Evolutionary conservation across 805 yeast species (phyloP).

Genomic region (Starmera pachycereana): DNA sequence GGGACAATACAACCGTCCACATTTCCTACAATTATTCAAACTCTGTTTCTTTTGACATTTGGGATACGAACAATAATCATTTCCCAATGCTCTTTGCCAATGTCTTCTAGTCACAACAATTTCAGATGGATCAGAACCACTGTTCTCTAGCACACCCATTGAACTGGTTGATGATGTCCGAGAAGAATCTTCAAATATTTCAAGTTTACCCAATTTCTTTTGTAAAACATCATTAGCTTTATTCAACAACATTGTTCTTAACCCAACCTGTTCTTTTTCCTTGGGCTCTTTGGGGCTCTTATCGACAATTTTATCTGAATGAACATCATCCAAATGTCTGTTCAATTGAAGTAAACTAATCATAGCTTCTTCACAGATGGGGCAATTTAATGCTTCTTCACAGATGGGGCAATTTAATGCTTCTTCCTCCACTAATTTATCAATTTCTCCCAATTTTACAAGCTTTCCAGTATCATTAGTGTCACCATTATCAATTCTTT

Average conservation of each 20-base stretch:
- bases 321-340: conserved; percentile 63
- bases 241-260: conserved; percentile 26
- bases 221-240: conserved; percentile 27
- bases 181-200: conserved; percentile 31
- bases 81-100: conserved; percentile 44
- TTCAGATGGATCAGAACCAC: conserved; percentile 8
- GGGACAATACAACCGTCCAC: conserved; percentile 66
- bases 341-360: conserved; percentile 45
- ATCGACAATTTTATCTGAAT: conserved; percentile 20
- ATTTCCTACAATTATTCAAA: conserved; percentile 59
- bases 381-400: conserved; percentile 35
- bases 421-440: not conserved
- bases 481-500: not conserved
- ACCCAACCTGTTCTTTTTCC: conserved; percentile 18
- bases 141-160: not conserved
- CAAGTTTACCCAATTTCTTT: conserved; percentile 33
- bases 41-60: conserved; percentile 26
- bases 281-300: conserved; percentile 17
- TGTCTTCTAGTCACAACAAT: conserved; percentile 36
- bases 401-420: conserved; percentile 58
- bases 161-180: conserved; percentile 7
- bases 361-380: conserved; percentile 59
- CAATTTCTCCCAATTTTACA: conserved; percentile 4
- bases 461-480: too few species aligned
- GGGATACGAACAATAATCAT: conserved; percentile 30